These are phyloP conservation scores for Camelina sativa DNA, from an alignment of 345 rosid genomes.

Conservation along the genomic window DNA sequence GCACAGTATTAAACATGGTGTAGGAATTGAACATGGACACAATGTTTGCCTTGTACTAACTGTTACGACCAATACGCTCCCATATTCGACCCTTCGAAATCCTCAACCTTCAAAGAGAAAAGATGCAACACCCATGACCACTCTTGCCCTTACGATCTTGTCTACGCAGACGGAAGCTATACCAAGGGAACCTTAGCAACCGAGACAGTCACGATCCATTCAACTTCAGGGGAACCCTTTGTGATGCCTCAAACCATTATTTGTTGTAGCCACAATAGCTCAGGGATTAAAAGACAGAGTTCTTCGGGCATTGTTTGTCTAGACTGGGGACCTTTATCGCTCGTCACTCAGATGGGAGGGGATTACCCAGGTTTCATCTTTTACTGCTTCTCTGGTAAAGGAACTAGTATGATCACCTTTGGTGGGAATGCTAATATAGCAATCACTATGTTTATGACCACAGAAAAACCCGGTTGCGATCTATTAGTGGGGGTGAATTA, in stretches of 20 bases:
- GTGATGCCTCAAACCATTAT: conserved; percentile 3
- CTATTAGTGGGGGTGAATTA: too few species aligned
- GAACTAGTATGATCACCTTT: conserved; percentile 28
- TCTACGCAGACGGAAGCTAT: background rate
- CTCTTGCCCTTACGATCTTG: background rate
- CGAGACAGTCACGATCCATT: conserved; percentile 19
- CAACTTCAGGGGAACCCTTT: conserved; percentile 17
- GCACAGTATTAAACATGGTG: too few species aligned
- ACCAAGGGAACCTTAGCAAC: background rate
- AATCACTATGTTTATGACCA: background rate
- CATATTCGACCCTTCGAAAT: conserved; percentile 19
- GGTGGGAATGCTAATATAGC: conserved; percentile 4
- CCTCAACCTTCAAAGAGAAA: conserved; percentile 11
- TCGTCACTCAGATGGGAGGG: conserved; percentile 11
- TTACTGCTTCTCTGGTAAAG: background rate
- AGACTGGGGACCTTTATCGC: background rate
- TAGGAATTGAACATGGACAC: background rate
- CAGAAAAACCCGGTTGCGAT: background rate
- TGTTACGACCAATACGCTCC: conserved; percentile 19
- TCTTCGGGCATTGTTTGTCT: conserved; percentile 25
- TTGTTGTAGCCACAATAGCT: conserved; percentile 8
- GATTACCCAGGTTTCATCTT: background rate
- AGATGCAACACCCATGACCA: background rate
- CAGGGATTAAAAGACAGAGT: background rate
- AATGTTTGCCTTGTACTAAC: conserved; percentile 31